These are phyloP conservation scores for Chamaenerion angustifolium DNA, from an alignment of 345 rosid genomes.

Conservation along the genomic window DNA sequence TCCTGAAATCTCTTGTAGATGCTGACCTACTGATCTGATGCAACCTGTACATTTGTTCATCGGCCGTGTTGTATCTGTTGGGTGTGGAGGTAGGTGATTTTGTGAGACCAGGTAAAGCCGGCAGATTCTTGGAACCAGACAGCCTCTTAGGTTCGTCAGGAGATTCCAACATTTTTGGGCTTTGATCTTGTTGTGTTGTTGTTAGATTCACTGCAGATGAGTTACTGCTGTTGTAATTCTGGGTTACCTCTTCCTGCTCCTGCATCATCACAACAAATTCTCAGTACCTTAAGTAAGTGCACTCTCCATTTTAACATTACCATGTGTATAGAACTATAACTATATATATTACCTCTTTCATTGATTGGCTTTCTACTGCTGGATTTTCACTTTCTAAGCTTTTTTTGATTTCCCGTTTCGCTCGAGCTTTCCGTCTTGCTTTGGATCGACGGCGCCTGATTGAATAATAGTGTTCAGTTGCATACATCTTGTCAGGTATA, in stretches of 20 bases:
- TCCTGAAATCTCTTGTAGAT: constrained; percentile 41
- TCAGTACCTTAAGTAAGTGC: too few relatives aligned
- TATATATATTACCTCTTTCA: constrained; percentile 15
- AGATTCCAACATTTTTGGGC: constrained; percentile 7
- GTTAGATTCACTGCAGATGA: constrained; percentile 19
- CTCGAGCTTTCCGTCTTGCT: constrained; percentile 23
- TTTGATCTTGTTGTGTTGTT: constrained; percentile 3
- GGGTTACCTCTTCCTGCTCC: constrained; percentile 14
- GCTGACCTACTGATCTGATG: constrained; percentile 31
- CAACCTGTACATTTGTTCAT: constrained; percentile 16
- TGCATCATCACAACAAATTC: constrained; percentile 7
- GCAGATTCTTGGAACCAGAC: constrained; percentile 14
- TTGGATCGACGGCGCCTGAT: constrained; percentile 22
- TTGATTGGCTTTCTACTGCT: constrained; percentile 9
- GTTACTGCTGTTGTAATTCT: constrained; percentile 14
- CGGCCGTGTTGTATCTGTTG: constrained; percentile 10
- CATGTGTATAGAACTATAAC: too few relatives aligned
- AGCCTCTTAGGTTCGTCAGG: constrained; percentile 14
- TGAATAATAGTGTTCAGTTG: neutral
- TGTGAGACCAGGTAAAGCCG: constrained; percentile 24
- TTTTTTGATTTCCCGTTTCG: constrained; percentile 20
- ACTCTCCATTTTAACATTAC: too few relatives aligned
- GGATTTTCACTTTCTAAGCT: constrained; percentile 8
- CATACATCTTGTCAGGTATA: too few relatives aligned
- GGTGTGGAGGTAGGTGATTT: constrained; percentile 9